A percentile compares a stretch with the other conserved stretches of the same genome.
phyloP scores from a whole-genome alignment of 2,329 filamentous ascomycete genomes.

The Phyllachora maydis region DNA sequence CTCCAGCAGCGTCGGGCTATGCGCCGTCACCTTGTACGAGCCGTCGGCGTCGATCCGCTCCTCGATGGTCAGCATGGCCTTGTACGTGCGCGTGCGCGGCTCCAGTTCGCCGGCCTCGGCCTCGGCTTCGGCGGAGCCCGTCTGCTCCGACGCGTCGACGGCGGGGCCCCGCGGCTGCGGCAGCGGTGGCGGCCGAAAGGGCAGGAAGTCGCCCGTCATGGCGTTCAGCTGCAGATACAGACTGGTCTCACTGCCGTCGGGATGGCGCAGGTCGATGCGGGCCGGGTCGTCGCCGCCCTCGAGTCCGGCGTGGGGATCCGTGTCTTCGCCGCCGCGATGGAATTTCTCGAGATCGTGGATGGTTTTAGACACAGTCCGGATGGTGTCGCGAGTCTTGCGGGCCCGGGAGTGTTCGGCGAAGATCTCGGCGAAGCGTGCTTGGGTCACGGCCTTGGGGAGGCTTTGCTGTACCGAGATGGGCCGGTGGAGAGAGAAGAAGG shows the following conservation, averaged over 20 bases:
- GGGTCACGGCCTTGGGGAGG: slow-evolving; percentile 50
- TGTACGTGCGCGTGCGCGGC: slow-evolving; percentile 35
- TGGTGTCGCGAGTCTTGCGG: slow-evolving; percentile 36
- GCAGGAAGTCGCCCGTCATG: slow-evolving; percentile 49
- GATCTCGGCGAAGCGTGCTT: slow-evolving; percentile 66
- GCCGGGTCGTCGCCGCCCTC: slow-evolving; percentile 17
- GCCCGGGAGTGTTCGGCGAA: slow-evolving; percentile 39
- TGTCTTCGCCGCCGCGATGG: slow-evolving; percentile 17
- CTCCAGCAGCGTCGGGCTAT: slow-evolving; percentile 35
- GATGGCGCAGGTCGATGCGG: slow-evolving; percentile 29
- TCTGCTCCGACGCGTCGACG: slow-evolving; percentile 9
- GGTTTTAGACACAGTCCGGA: slow-evolving; percentile 42
- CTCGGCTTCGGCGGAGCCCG: too few species aligned
- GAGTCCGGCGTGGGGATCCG: too few species aligned
- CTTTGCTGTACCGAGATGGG: slow-evolving; percentile 76
- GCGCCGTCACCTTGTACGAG: slow-evolving; percentile 36
- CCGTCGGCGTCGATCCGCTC: slow-evolving; percentile 39
- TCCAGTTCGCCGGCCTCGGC: slow-evolving; percentile 15
- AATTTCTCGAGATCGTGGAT: slow-evolving; percentile 37
- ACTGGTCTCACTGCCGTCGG: slow-evolving; percentile 34
- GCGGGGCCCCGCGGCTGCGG: slow-evolving; percentile 36
- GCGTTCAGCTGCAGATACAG: slow-evolving; percentile 47
- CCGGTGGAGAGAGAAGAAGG: slow-evolving; percentile 90
- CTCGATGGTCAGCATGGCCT: slow-evolving; percentile 45
- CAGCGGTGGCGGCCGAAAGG: slow-evolving; percentile 69